Conservation (phyloP, 306 rosid genomes). For the Cicer arietinum region DNA sequence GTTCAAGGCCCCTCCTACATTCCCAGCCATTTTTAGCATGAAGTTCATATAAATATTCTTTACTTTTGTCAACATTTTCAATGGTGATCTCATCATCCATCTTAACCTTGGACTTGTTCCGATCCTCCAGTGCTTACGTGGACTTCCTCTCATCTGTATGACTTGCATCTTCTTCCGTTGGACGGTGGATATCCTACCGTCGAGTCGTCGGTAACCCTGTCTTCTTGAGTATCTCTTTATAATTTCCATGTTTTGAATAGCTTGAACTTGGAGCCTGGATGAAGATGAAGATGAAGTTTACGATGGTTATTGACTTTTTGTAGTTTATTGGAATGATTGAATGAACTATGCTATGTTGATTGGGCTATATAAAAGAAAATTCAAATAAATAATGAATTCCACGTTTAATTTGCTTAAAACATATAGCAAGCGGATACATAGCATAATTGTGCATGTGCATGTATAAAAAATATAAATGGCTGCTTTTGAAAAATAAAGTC, state of each 20-base stretch:
- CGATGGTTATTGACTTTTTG: neutral
- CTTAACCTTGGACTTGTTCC: conserved; percentile 47
- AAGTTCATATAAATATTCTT: conserved; percentile 54
- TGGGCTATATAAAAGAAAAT: conserved; percentile 5
- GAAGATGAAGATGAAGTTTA: neutral
- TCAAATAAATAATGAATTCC: neutral
- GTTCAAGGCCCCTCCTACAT: conserved; percentile 27
- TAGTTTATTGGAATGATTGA: neutral
- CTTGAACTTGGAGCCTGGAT: neutral
- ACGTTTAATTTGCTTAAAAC: conserved; percentile 1
- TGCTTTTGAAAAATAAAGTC: conserved; percentile 17
- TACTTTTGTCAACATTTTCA: conserved; percentile 50
- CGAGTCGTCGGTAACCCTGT: conserved; percentile 49
- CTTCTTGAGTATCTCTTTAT: conserved; percentile 46
- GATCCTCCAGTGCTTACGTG: conserved; percentile 49
- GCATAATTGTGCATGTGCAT: neutral
- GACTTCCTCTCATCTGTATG: conserved; percentile 27
- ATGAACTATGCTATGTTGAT: neutral
- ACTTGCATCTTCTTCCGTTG: conserved; percentile 42
- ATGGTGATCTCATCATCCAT: conserved; percentile 48
- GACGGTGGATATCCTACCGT: neutral
- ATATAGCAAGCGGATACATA: neutral
- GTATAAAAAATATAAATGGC: neutral
- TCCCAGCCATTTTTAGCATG: conserved; percentile 46
- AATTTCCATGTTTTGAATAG: conserved; percentile 47